phyloP scores from a whole-genome alignment of 371 early-diverging fungal genomes.

The Dipsacomyces acuminosporus region DNA sequence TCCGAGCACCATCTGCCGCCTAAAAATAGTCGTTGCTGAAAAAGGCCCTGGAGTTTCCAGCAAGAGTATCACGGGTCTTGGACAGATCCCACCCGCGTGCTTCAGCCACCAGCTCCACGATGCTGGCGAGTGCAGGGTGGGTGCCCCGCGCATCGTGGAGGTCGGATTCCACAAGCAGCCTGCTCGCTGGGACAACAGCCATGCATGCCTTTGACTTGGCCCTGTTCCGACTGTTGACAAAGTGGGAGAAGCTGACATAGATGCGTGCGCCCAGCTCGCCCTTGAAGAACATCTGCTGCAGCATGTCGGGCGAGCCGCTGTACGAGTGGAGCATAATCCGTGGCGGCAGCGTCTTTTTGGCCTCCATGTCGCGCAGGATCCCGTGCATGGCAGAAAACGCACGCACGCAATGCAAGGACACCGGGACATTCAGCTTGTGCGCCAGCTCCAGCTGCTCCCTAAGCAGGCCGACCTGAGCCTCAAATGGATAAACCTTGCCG shows the following conservation, averaged over 20 bases:
- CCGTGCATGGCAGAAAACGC: constrained; percentile 65
- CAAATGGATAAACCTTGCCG: constrained; percentile 52
- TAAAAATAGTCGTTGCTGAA: constrained; percentile 25
- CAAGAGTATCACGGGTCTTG: constrained; percentile 53
- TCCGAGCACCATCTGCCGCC: too few relatives aligned
- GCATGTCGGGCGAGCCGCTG: constrained; percentile 68
- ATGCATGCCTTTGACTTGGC: constrained; percentile 40
- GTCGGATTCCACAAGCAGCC: constrained; percentile 80
- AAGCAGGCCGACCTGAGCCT: constrained; percentile 63
- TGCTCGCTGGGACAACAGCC: constrained; percentile 62
- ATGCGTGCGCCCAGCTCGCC: constrained; percentile 55
- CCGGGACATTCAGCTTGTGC: constrained; percentile 58
- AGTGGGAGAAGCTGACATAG: constrained; percentile 47
- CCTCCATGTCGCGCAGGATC: constrained; percentile 48
- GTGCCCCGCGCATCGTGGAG: constrained; percentile 57
- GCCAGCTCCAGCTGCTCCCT: constrained; percentile 70
- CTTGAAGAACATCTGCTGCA: constrained; percentile 58
- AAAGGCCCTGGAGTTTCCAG: constrained; percentile 62
- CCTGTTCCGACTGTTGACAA: constrained; percentile 50
- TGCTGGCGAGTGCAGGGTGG: constrained; percentile 56
- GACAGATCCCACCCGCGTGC: constrained; percentile 62
- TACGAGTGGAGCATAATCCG: constrained; percentile 82
- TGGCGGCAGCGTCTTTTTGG: constrained; percentile 50
- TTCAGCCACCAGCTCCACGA: constrained; percentile 58
- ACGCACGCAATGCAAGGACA: constrained; percentile 81